Percentiles rank a stretch among this genome's conserved stretches.
These are phyloP conservation scores for Trametes villosa DNA, from an alignment of 768 basidiomycete species.

Conservation along the genomic window DNA sequence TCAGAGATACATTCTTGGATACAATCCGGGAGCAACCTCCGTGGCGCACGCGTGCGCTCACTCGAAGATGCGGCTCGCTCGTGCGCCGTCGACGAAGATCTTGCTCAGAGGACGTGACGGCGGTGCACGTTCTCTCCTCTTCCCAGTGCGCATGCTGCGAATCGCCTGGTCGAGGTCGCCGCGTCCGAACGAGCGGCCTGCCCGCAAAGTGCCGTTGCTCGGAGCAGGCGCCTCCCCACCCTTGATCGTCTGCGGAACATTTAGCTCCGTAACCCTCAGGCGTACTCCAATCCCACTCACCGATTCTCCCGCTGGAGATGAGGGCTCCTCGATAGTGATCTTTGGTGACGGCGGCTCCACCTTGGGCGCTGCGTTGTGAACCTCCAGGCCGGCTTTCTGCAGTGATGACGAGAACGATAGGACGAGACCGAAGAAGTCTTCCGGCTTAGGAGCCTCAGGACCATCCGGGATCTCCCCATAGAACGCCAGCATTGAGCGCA, in stretches of 20 bases:
- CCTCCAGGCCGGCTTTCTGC: constrained; percentile 74
- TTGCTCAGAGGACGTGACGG: constrained; percentile 64
- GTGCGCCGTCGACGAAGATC: constrained; percentile 75
- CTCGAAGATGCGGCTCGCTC: constrained; percentile 36
- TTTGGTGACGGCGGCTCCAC: constrained; percentile 17
- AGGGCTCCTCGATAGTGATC: constrained; percentile 22
- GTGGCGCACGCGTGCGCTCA: constrained; percentile 13
- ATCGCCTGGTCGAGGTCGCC: constrained; percentile 88
- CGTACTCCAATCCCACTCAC: not conserved
- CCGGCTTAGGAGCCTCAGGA: constrained; percentile 69
- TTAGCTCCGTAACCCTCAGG: not conserved
- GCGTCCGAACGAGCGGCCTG: constrained; percentile 62
- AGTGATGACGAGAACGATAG: constrained; percentile 75
- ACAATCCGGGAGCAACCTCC: not conserved
- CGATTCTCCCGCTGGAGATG: constrained; percentile 25
- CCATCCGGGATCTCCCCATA: constrained; percentile 78
- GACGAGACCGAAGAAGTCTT: constrained; percentile 81
- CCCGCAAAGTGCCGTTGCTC: constrained; percentile 35
- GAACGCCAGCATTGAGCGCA: constrained; percentile 64
- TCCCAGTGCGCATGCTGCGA: constrained; percentile 74
- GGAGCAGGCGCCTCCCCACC: constrained; percentile 25
- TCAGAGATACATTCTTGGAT: not conserved
- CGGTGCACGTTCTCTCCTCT: constrained; percentile 51
- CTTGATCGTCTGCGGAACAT: constrained; percentile 48
- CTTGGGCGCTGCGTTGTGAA: constrained; percentile 55